A percentile compares a stretch with the other conserved stretches of the same genome.
phyloP scores from a whole-genome alignment of 371 early-diverging fungal species.

The Mucor indicus region DNA sequence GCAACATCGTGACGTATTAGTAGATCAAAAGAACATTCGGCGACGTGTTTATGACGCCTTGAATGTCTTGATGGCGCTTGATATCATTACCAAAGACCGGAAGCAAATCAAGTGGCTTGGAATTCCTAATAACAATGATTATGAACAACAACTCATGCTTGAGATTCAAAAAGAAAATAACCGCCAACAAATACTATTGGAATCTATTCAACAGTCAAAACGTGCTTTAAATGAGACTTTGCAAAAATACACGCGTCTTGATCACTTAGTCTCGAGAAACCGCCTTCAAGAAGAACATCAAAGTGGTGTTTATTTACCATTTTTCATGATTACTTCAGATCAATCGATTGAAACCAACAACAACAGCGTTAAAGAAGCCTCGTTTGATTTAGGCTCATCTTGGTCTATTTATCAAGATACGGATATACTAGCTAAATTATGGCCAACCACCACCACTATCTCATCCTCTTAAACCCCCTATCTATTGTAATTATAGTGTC shows the following conservation, averaged over 20 bases:
- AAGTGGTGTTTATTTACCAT: conserved; percentile 6
- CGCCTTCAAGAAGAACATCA: conserved; percentile 1
- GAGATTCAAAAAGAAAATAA: conserved; percentile 14
- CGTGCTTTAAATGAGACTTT: conserved; percentile 1
- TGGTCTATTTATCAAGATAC: conserved; percentile 8
- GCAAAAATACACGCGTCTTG: conserved; percentile 1
- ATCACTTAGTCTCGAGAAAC: conserved; percentile 10
- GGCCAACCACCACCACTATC: conserved; percentile 3
- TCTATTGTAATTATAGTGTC: conserved; percentile 4
- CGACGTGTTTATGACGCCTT: conserved; percentile 80
- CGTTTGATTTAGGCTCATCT: neutral
- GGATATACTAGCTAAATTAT: conserved; percentile 13
- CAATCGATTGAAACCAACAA: conserved; percentile 2
- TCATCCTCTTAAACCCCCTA: too few species aligned
- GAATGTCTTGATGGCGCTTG: conserved; percentile 76
- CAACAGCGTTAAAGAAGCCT: conserved; percentile 3
- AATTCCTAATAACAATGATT: conserved; percentile 18
- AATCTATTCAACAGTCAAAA: conserved; percentile 4
- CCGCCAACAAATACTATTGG: conserved; percentile 4
- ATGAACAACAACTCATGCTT: neutral
- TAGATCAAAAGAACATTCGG: conserved; percentile 74
- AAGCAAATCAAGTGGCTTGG: conserved; percentile 75
- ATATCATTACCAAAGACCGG: conserved; percentile 65
- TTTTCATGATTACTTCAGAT: conserved; percentile 7
- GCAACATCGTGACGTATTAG: conserved; percentile 1